These are phyloP conservation scores for Phialocephala sp. DNA, from an alignment of 2,329 filamentous ascomycete species.

Conservation along the genomic window DNA sequence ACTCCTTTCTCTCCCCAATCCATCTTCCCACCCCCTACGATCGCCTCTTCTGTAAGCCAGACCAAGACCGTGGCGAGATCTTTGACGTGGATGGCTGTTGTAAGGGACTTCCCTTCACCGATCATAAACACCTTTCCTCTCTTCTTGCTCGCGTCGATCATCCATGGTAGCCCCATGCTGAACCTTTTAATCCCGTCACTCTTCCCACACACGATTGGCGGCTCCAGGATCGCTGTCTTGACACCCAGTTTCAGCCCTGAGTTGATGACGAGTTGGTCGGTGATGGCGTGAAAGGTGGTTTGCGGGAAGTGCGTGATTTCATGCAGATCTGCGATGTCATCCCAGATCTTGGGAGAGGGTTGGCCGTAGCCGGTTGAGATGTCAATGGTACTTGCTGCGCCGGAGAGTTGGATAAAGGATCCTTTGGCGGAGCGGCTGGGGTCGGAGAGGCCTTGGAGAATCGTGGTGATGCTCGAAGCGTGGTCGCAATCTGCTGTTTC, in stretches of 20 bases:
- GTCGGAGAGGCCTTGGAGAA: constrained; percentile 24
- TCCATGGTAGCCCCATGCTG: constrained; percentile 54
- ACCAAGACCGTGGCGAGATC: constrained; percentile 59
- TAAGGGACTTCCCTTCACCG: constrained; percentile 55
- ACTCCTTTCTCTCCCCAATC: constrained; percentile 60
- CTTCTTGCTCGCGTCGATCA: constrained; percentile 51
- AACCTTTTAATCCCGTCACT: constrained; percentile 58
- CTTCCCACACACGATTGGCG: constrained; percentile 59
- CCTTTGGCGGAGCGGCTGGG: constrained; percentile 15
- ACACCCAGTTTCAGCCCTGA: constrained; percentile 44
- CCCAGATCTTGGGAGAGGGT: constrained; percentile 48
- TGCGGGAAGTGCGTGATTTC: constrained; percentile 53
- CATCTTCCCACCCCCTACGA: constrained; percentile 46
- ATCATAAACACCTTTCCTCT: constrained; percentile 55
- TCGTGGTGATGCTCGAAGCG: constrained; percentile 5
- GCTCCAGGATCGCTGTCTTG: constrained; percentile 61
- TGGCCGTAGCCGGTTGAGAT: constrained; percentile 20
- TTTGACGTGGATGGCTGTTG: constrained; percentile 55
- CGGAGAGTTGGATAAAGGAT: constrained; percentile 30
- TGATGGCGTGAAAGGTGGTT: constrained; percentile 53
- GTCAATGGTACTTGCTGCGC: constrained; percentile 21
- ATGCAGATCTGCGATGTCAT: constrained; percentile 51
- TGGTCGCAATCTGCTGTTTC: constrained; percentile 26
- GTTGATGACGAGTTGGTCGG: constrained; percentile 58
- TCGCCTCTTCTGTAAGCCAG: constrained; percentile 56